Evolutionary conservation across 2,329 filamentous ascomycete species (phyloP).

Genomic region (Colletotrichum ledebouriae): DNA sequence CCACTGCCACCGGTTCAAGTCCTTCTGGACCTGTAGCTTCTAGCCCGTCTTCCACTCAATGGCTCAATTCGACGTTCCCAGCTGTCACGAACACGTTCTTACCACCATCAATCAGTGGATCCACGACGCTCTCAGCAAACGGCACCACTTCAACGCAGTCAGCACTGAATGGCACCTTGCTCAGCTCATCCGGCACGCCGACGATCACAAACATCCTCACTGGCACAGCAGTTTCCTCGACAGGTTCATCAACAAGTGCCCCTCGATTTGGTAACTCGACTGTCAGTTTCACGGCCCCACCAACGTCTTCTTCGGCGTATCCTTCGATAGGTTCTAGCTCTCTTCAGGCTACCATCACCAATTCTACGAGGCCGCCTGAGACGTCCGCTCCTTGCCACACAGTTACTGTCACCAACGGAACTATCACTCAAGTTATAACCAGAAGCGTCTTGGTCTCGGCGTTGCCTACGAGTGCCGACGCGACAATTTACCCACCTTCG

Average conservation of each 20-base stretch:
- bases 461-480: constrained; percentile 14
- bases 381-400: constrained; percentile 30
- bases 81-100: background rate
- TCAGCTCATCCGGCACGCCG: too few species aligned
- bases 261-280: constrained; percentile 31
- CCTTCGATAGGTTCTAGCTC: background rate
- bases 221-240: background rate
- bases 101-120: too few species aligned
- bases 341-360: background rate
- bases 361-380: background rate
- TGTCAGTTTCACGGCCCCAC: background rate
- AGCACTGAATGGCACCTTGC: too few species aligned
- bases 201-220: too few species aligned
- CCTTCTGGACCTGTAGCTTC: background rate
- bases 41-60: background rate
- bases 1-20: constrained; percentile 12
- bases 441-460: constrained; percentile 25
- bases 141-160: too few species aligned
- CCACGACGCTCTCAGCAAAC: too few species aligned
- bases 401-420: constrained; percentile 40
- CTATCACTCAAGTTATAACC: constrained; percentile 37
- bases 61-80: constrained; percentile 2
- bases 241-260: background rate
- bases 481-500: constrained; percentile 6
- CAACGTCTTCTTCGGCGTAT: background rate